Base-by-base conservation (phyloP, 768 basidiomycete species). In the Holtermannia corniformis region DNA sequence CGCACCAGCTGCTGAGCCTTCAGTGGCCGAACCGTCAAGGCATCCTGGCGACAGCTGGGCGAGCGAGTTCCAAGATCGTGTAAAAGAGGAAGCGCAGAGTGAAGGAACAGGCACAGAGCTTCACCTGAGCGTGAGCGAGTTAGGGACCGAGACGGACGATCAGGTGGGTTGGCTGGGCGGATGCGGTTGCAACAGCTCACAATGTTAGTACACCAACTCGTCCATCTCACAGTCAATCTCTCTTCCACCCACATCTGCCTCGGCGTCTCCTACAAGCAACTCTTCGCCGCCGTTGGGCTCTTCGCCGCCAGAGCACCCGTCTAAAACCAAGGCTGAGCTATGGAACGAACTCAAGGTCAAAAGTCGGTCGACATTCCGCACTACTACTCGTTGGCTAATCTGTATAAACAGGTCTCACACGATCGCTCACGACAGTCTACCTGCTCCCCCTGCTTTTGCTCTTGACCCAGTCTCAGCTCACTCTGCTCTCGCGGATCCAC, bases 301-400 rank as follows among this genome's bases (percentile, higher is more conserved):
- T n/a, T 25, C 41, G 24, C 41, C 24, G 22, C 41, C 45, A 14
- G 20, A 12, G 5, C 41, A 50, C n/a, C 28, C 20, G n/a, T 26
- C 27, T 28, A 64, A 55, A 46, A 65, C 60, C 46, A 70, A 64
- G 56, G 67, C 60, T 44, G 59, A 63, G 62, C 75, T 97, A 5
- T 97, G 93, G 93, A 82, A 83, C 52, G 89, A 95, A 72, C 79
- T 95, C 32, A 96, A 95, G 70, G 80, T 90, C 32, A 81, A 92
- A 26, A 83, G 87, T 84, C 64, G 44, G 79, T n/a, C n/a, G n/a
- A n/a, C n/a, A n/a, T n/a, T n/a, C n/a, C n/a, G n/a, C n/a, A n/a
- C n/a, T 75, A 20, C 11, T 22, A 25, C 7, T 20, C 25, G 49
- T 49, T 42, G 41, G 20, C 23, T 37, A 19, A 28, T 22, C 1